phyloP scores from a whole-genome alignment of 208 protist genomes.

The Leishmania braziliensis region DNA sequence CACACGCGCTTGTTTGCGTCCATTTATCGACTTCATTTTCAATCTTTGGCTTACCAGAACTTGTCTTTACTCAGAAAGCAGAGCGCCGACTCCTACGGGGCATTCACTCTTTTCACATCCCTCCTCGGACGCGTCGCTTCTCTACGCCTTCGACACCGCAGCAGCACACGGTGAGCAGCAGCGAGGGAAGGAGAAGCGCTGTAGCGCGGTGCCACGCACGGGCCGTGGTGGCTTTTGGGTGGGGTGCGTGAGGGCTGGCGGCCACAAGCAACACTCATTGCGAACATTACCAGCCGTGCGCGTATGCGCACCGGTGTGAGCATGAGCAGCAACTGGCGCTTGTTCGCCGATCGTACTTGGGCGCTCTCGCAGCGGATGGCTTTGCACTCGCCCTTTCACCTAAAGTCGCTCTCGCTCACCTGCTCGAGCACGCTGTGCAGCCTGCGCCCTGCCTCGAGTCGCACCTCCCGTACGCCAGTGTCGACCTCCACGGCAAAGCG shows the following conservation, averaged over 20 bases:
- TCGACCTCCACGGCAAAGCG: not conserved
- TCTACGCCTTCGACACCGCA: not conserved
- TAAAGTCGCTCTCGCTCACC: not conserved
- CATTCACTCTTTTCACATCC: not conserved
- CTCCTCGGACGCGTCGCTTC: too few relatives aligned
- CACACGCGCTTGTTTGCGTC: not conserved
- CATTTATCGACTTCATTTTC: not conserved
- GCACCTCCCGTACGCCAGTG: not conserved
- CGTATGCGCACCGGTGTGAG: not conserved
- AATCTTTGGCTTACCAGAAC: not conserved
- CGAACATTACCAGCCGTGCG: not conserved
- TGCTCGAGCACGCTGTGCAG: conserved; percentile 1
- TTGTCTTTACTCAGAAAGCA: not conserved
- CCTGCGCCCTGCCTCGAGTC: conserved; percentile 3
- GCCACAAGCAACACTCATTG: not conserved
- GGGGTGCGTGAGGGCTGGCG: not conserved
- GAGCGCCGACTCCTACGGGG: not conserved
- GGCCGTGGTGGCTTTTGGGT: not conserved
- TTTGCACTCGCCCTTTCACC: not conserved
- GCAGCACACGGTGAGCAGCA: not conserved
- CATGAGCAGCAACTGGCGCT: conserved; percentile 1
- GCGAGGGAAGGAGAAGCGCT: not conserved
- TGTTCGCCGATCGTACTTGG: not conserved
- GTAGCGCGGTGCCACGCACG: not conserved
- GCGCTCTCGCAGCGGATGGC: not conserved